phyloP scores from a whole-genome alignment of 176 grass and related monocot species.

The Oryza brachyantha region DNA sequence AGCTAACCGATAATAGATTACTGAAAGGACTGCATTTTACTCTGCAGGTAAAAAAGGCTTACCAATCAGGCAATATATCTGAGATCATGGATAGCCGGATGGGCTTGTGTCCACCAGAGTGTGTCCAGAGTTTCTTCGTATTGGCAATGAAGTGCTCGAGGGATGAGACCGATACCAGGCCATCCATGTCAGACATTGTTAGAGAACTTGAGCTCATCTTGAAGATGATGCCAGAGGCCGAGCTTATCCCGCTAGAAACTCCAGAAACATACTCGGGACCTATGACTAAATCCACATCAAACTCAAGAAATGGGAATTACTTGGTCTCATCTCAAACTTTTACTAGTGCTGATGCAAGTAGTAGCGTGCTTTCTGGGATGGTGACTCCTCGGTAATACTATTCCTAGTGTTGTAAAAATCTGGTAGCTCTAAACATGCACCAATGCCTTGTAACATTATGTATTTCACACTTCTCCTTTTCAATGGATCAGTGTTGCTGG shows the following conservation, averaged over 20 bases:
- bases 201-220: conserved; percentile 65
- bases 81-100: conserved; percentile 62
- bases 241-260: conserved; percentile 33
- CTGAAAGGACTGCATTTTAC: conserved; percentile 7
- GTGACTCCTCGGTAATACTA: conserved; percentile 34
- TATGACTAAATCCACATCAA: conserved; percentile 28
- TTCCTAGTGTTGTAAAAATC: background rate
- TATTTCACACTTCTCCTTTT: background rate
- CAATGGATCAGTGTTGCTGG: background rate
- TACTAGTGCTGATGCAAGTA: conserved; percentile 27
- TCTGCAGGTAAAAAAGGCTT: conserved; percentile 59
- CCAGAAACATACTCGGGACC: conserved; percentile 23
- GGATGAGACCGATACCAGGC: conserved; percentile 66
- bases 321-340: conserved; percentile 32
- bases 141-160: conserved; percentile 65
- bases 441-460: conserved; percentile 4
- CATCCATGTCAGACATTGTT: conserved; percentile 87
- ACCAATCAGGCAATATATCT: conserved; percentile 50
- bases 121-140: conserved; percentile 52
- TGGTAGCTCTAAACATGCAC: conserved; percentile 4
- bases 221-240: conserved; percentile 56
- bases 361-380: conserved; percentile 25
- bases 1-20: background rate
- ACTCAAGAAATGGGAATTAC: conserved; percentile 16
- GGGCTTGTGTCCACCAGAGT: conserved; percentile 61